phyloP scores from a whole-genome alignment of 768 basidiomycete species.

The Tulasnella sp. region DNA sequence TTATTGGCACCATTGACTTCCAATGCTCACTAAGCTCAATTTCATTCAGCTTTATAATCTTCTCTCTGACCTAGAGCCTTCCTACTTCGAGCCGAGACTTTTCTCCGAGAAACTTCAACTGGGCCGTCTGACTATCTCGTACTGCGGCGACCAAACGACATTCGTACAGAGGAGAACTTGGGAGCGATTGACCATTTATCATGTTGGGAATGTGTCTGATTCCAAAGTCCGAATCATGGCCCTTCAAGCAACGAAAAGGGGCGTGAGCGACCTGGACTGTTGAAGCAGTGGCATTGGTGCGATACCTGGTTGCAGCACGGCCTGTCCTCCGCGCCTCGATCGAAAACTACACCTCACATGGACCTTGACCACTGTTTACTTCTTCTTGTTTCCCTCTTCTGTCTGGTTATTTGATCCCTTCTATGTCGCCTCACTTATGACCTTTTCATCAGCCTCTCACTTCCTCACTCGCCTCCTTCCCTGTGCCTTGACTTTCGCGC shows the following conservation, averaged over 20 bases:
- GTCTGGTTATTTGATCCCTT: no score
- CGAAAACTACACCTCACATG: background rate
- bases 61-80: background rate
- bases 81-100: background rate
- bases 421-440: no score
- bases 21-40: background rate
- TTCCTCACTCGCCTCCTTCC: no score
- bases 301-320: background rate
- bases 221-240: background rate
- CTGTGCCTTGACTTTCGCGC: no score
- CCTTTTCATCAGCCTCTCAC: no score
- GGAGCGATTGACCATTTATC: background rate
- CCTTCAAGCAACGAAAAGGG: background rate
- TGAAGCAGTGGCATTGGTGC: background rate
- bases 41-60: background rate
- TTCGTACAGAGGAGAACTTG: background rate
- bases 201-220: background rate
- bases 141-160: background rate
- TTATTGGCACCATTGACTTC: background rate
- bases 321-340: background rate
- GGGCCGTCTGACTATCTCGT: background rate
- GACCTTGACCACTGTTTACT: background rate
- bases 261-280: background rate
- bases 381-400: no score
- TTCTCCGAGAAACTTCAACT: background rate